Evolutionary conservation across 1,284 basidiomycete genomes (phyloP), one percentile per base, ranked within the genome.

Genomic region (Heterobasidion annosum): DNA sequence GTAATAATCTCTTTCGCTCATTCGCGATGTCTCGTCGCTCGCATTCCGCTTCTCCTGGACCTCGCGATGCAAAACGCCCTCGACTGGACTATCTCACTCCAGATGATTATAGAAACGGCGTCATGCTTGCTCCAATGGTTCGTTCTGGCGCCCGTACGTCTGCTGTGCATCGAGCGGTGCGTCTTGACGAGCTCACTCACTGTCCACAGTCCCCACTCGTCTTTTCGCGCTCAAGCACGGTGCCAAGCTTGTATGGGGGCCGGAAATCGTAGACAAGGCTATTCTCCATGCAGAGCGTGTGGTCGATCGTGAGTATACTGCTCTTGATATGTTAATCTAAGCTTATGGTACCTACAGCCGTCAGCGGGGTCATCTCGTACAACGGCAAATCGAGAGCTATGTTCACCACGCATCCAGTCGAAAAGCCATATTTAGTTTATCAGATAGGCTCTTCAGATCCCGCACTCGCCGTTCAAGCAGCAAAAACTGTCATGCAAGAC

Each of bases 201-300:
- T 52, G 34, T 54, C 1, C 25, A 25, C 62, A 91, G 88, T 93
- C 34, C 90, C 88, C 0, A 91, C 88, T 5, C 84, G 93, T 43
- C 69, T 96, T 15, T 87, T 93, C 59, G 85, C 93, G 8, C 76
- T 99, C 46, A 93, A 96, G 63, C 89, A 98, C 65, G 96, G 96
- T 1, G 96, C 96, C 2, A 85, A 87, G 13, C 77, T 99, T 4
- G 96, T 99, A 0, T 99, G 97, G 97, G 88, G 91, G 9, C 97
- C 96, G 0, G 97, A 99, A 67, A 89, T 93, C 48, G 89, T 99
- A 6, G 97, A 99, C 71, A 93, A 91, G 69, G 97, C 97, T 12
- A 94, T 99, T 56, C 77, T 99, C 48, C 91, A 95, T 54, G 74
- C 90, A 0, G 79, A 85, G 60, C 78, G 96, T 54, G 80, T 76